A percentile compares a stretch with the other conserved stretches of the same genome.
Conservation (phyloP, 2,329 filamentous ascomycete species). For the Exophiala aquamarina region DNA sequence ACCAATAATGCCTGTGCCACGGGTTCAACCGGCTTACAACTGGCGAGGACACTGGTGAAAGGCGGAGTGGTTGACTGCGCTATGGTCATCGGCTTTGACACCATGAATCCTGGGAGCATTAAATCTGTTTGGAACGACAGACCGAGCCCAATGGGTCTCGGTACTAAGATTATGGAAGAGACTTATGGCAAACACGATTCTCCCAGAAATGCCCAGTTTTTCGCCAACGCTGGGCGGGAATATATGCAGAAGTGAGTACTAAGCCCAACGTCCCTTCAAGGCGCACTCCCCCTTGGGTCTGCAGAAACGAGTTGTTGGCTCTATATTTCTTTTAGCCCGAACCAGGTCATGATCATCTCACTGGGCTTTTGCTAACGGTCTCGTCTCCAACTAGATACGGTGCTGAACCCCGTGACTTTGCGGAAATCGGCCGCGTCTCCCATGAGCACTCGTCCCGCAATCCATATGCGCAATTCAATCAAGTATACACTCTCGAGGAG, state of each 20-base stretch:
- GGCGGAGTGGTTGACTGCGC: constrained; percentile 83
- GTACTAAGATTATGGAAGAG: constrained; percentile 74
- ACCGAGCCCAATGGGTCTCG: constrained; percentile 72
- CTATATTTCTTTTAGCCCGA: too few relatives aligned
- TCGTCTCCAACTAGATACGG: constrained; percentile 61
- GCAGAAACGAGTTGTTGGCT: too few relatives aligned
- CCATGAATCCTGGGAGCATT: constrained; percentile 89
- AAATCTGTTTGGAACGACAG: constrained; percentile 83
- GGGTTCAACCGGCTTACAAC: constrained; percentile 81
- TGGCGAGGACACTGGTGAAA: constrained; percentile 76
- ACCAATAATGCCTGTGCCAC: constrained; percentile 95
- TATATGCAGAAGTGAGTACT: constrained; percentile 82
- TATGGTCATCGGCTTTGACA: constrained; percentile 92
- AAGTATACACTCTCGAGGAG: constrained; percentile 85
- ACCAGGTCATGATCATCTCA: too few relatives aligned
- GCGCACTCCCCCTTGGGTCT: too few relatives aligned
- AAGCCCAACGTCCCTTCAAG: not conserved
- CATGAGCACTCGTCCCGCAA: constrained; percentile 88
- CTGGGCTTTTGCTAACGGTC: not conserved
- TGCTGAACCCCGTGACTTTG: constrained; percentile 81
- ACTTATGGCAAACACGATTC: constrained; percentile 78
- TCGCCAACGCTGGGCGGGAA: constrained; percentile 88
- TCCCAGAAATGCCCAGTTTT: constrained; percentile 86
- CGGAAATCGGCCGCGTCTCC: constrained; percentile 89
- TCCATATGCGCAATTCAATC: constrained; percentile 96